Evolutionary conservation across 2,329 filamentous ascomycete genomes (phyloP).

Genomic region (Neonectria ditissima): DNA sequence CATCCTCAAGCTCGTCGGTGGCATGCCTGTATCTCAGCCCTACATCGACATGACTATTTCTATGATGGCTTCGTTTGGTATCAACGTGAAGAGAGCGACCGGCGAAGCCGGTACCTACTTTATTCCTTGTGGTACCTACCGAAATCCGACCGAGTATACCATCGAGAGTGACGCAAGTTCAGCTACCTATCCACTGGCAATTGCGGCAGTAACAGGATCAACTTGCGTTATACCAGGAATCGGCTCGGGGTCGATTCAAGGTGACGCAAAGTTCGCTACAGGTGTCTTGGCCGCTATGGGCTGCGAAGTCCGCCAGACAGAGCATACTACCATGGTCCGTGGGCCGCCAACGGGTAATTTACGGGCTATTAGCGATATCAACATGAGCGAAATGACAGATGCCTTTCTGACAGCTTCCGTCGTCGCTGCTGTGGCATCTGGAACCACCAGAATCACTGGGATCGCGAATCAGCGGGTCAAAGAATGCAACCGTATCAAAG

Average conservation of each 20-base stretch:
- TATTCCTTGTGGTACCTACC: constrained; percentile 86
- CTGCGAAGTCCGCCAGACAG: constrained; percentile 86
- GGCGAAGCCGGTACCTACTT: constrained; percentile 92
- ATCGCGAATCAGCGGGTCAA: constrained; percentile 99
- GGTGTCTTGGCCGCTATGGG: constrained; percentile 95
- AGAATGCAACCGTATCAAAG: constrained; percentile 95
- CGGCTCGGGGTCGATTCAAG: constrained; percentile 89
- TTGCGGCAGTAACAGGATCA: constrained; percentile 94
- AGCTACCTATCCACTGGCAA: constrained; percentile 92
- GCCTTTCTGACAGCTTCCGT: constrained; percentile 98
- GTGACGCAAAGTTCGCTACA: constrained; percentile 92
- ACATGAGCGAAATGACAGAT: constrained; percentile 99
- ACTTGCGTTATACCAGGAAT: constrained; percentile 98
- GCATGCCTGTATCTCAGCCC: constrained; percentile 94
- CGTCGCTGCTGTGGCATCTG: constrained; percentile 87
- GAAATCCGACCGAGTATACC: constrained; percentile 85
- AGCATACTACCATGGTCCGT: constrained; percentile 89
- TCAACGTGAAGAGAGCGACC: constrained; percentile 80
- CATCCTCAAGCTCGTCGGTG: constrained; percentile 89
- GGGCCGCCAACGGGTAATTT: constrained; percentile 81
- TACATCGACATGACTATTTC: constrained; percentile 99
- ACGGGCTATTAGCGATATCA: constrained; percentile 81
- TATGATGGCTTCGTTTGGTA: constrained; percentile 96
- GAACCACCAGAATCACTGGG: constrained; percentile 87
- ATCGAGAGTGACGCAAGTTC: constrained; percentile 98